A percentile compares a stretch with the other conserved stretches of the same genome.
These are phyloP conservation scores for Sugiyamaella sp. DNA, from an alignment of 1,139 yeast species.

Conservation along the genomic window DNA sequence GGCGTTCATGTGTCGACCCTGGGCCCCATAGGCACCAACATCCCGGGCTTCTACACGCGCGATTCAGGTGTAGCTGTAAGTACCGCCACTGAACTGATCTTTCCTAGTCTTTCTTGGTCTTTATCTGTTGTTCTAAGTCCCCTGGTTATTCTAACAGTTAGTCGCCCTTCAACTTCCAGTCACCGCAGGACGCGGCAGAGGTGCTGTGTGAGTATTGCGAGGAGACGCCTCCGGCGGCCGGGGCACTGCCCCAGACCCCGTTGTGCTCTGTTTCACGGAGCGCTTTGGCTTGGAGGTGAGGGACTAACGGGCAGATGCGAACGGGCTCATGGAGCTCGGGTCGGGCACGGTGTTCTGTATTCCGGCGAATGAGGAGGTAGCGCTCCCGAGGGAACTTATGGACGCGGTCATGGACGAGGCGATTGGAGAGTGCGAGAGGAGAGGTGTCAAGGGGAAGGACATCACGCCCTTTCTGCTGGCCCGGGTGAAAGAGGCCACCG, in stretches of 20 bases:
- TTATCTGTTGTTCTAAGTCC: constrained; percentile 2
- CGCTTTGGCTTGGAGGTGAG: no score
- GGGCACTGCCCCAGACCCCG: background rate
- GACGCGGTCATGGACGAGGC: constrained; percentile 61
- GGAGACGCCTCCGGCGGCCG: background rate
- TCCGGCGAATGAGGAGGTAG: constrained; percentile 73
- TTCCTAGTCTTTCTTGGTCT: no score
- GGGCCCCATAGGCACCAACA: constrained; percentile 53
- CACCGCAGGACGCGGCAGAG: constrained; percentile 61
- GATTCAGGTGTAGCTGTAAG: constrained; percentile 62
- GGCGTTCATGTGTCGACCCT: constrained; percentile 62
- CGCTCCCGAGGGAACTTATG: constrained; percentile 59
- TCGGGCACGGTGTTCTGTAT: constrained; percentile 81
- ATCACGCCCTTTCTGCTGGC: constrained; percentile 76
- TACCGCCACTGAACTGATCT: no score
- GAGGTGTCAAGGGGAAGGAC: constrained; percentile 67
- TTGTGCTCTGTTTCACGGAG: background rate
- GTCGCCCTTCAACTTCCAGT: constrained; percentile 66
- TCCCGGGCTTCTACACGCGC: constrained; percentile 86
- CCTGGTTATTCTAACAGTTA: constrained; percentile 23
- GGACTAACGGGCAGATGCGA: constrained; percentile 46
- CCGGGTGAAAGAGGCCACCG: constrained; percentile 64
- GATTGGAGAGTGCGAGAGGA: constrained; percentile 54
- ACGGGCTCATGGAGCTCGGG: constrained; percentile 52
- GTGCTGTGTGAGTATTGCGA: constrained; percentile 49